Base-by-base conservation (phyloP, 495 filamentous ascomycete species). In the Neurospora sp. region DNA sequence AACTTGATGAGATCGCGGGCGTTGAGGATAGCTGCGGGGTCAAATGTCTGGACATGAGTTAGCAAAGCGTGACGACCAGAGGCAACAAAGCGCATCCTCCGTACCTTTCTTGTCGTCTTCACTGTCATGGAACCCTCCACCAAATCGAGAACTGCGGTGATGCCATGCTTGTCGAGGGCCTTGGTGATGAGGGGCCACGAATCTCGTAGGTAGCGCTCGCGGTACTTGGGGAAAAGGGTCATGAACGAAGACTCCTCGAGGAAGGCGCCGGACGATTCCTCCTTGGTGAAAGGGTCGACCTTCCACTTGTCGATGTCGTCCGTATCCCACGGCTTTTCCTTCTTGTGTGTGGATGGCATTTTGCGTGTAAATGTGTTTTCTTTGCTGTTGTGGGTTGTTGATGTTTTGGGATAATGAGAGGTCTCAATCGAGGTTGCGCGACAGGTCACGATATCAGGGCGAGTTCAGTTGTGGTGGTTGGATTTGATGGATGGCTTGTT, bases 301-400 rank as follows among this genome's bases (percentile, higher is more conserved):
- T 94, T 96, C 95, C 95, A 99, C 80, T 97, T 97, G 81, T 99
- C 95, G 76, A 98, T 94, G 78, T 97, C 96, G 73, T 96, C 94
- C 69, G 94, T 97, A 81, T 99, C 95, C 96, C 95, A 98, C 42
- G 96, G 93, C 81, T 99, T 99, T 6, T 97, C 94, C 73, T 88
- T 91, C 73, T 97, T 96, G 85, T 97, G 90, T 72, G 93, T 97
- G 71, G 93, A 96, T 72, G 95, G 95, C 95, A 98, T 98, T 38
- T 74, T 81, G 71, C 39, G 4, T 27, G 16, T 66, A 69, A 38
- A 4, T 73, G 12, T 39, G 20, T 14, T 42, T 5, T 44, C 39
- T 41, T 14, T 10, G 9, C 14, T 38, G 16, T 40, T 42, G 42
- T 70, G 62, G 54, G 6, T 4, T 11, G 12, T 41, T 39, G 54